Evolutionary conservation across 2,329 filamentous ascomycete genomes (phyloP).

Genomic region (Trichoderma hamatum): DNA sequence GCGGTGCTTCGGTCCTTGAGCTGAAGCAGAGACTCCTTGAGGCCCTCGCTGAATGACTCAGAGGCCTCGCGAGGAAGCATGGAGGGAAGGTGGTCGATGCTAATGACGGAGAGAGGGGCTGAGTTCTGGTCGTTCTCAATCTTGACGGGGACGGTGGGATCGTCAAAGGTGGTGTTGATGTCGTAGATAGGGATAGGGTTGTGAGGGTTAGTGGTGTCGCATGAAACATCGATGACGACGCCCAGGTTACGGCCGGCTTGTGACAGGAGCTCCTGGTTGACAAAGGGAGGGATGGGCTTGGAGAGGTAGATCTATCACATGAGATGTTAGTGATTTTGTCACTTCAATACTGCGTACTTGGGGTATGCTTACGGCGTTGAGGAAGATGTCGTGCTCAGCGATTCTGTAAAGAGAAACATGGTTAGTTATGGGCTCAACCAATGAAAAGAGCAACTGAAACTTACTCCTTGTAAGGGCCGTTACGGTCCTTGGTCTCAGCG

Average conservation of each 20-base stretch:
- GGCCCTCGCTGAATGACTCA: constrained; percentile 78
- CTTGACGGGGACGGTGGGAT: constrained; percentile 75
- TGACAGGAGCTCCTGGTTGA: constrained; percentile 69
- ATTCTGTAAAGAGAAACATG: constrained; percentile 48
- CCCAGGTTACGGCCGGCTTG: constrained; percentile 69
- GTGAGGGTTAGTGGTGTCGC: constrained; percentile 73
- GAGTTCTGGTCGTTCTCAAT: constrained; percentile 45
- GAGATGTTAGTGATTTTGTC: constrained; percentile 11
- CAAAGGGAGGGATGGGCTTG: constrained; percentile 75
- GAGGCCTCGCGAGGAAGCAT: constrained; percentile 84
- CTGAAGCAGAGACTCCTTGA: constrained; percentile 76
- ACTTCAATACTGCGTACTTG: not conserved
- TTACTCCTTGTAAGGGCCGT: constrained; percentile 73
- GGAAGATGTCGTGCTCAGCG: constrained; percentile 72
- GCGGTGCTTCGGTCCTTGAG: constrained; percentile 74
- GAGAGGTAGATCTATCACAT: constrained; percentile 74
- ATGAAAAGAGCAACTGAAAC: not conserved
- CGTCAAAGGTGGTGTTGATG: constrained; percentile 82
- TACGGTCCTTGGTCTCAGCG: constrained; percentile 67
- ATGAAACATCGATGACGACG: constrained; percentile 79
- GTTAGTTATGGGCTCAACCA: not conserved
- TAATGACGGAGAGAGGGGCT: constrained; percentile 71
- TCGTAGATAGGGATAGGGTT: constrained; percentile 78
- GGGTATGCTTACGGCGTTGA: constrained; percentile 58
- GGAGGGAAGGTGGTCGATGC: constrained; percentile 82